Base-by-base conservation (phyloP, 768 basidiomycete genomes). In the Tricholoma matsutake region DNA sequence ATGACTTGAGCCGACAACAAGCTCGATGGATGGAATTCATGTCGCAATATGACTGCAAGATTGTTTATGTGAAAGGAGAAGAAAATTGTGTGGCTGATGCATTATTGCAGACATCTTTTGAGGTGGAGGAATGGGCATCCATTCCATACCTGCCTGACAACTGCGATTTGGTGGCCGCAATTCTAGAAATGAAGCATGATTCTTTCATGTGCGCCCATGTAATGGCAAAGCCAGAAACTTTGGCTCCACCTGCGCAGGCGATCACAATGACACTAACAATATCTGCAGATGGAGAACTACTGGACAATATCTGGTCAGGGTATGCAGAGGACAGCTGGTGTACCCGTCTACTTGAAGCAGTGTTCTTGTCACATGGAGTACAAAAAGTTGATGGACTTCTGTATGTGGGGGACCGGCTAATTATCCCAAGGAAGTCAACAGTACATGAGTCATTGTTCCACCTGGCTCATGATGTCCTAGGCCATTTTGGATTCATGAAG, bases 361-460 rank as follows among this genome's bases (percentile, higher is more conserved):
- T n/a, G 1, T 35, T 29, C 66, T 32, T 70, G 65, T 0, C 61
- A 74, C 0, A 39, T 16, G 14, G 37, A 16, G 37, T 39, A 16
- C 10, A 11, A 39, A 39, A 39, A 16, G 10, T 39, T 6, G 4
- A 39, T 39, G 37, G 37, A 34, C 32, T 34, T 34, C 32, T 34
- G 32, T 34, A 34, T 5, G 4, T 34, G 32, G 37, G 37, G 10
- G 37, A 39, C 14, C 4, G 37, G 1, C 14, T 39, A 16, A 39
- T 39, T 16, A 39, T 39, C 10, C 37, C 37, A 39, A 39, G 37
- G 37, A 39, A 39, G 14, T 14, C 37, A 39, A 14, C 11, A 6
- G 37, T 39, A 16, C 14, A 16, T 39, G 37, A 39, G 14, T 11
- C 37, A 39, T 39, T 39, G 32, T 34, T 34, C 32, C 4, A 34